A percentile compares a stretch with the other conserved stretches of the same genome.
Conservation (phyloP, 2,329 filamentous ascomycete species). For the Epichloe hybrida region DNA sequence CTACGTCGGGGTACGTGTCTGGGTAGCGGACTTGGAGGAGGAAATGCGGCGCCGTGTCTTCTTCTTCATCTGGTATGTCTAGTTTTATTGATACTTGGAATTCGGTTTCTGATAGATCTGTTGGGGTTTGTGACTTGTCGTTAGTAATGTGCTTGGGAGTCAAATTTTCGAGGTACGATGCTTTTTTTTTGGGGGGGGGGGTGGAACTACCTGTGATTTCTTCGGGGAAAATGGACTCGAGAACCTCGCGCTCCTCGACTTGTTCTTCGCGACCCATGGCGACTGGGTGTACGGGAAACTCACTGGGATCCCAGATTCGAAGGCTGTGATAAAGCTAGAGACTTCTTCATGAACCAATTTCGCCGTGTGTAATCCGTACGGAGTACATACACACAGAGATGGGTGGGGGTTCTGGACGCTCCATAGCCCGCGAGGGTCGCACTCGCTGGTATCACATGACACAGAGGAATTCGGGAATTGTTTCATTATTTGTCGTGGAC, state of each 20-base stretch:
- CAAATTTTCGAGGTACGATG: too few relatives aligned
- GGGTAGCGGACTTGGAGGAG: constrained; percentile 80
- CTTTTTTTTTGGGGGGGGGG: too few relatives aligned
- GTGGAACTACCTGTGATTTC: constrained; percentile 67
- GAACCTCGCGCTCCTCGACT: constrained; percentile 88
- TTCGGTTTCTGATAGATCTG: constrained; percentile 81
- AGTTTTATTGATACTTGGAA: constrained; percentile 79
- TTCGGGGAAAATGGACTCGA: constrained; percentile 95
- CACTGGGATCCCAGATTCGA: background rate
- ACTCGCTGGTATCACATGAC: too few relatives aligned
- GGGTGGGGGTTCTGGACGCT: constrained; percentile 12
- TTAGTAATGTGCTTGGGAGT: too few relatives aligned
- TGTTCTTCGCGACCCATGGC: constrained; percentile 72
- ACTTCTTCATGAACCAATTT: too few relatives aligned
- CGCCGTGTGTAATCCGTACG: too few relatives aligned
- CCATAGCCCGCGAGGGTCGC: constrained; percentile 13
- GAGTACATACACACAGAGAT: too few relatives aligned
- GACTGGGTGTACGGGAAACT: background rate
- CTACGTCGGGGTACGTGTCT: constrained; percentile 78
- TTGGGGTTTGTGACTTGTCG: background rate
- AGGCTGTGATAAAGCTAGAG: background rate
- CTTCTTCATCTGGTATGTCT: constrained; percentile 55
- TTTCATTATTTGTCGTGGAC: too few relatives aligned
- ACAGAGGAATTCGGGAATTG: too few relatives aligned
- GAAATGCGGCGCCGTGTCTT: constrained; percentile 54